phyloP scores from a whole-genome alignment of 306 rosid species.

The Carpinus viminea region DNA sequence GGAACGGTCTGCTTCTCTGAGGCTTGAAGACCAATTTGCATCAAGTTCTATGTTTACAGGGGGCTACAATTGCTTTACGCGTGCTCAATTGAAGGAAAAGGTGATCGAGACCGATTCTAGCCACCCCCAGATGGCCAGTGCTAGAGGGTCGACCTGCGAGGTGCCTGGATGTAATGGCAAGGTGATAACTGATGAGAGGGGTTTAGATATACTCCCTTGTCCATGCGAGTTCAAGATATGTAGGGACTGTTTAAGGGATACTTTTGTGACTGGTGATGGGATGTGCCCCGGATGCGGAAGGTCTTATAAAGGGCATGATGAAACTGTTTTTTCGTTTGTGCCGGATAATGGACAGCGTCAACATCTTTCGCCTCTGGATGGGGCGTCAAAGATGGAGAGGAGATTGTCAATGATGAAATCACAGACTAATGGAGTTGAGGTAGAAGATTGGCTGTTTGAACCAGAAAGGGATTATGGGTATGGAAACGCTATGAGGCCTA shows the following conservation, averaged over 20 bases:
- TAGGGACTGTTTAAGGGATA: slow-evolving; percentile 62
- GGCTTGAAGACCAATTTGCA: slow-evolving; percentile 67
- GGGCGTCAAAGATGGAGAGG: slow-evolving; percentile 53
- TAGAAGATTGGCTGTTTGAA: slow-evolving; percentile 60
- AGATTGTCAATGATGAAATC: slow-evolving; percentile 54
- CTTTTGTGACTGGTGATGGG: slow-evolving; percentile 46
- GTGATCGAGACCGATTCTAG: slow-evolving; percentile 58
- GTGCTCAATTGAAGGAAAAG: slow-evolving; percentile 64
- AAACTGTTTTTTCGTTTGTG: slow-evolving; percentile 9
- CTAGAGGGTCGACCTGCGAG: slow-evolving; percentile 57
- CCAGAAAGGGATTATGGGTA: slow-evolving; percentile 71
- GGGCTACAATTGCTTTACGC: slow-evolving; percentile 56
- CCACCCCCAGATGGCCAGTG: slow-evolving; percentile 74
- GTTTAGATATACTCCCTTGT: slow-evolving; percentile 63
- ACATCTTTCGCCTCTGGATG: slow-evolving; percentile 34
- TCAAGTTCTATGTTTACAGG: slow-evolving; percentile 71
- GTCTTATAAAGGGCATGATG: slow-evolving; percentile 41
- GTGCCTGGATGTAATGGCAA: slow-evolving; percentile 59
- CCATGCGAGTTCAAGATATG: slow-evolving; percentile 67
- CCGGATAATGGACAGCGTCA: slow-evolving; percentile 17
- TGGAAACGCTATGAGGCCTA: slow-evolving; percentile 82
- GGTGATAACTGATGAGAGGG: slow-evolving; percentile 64
- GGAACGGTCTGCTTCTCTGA: slow-evolving; percentile 56
- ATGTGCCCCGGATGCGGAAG: slow-evolving; percentile 62
- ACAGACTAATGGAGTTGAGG: slow-evolving; percentile 52